A percentile compares a stretch with the other conserved stretches of the same genome.
phyloP scores from a whole-genome alignment of 2,329 filamentous ascomycete species.

The Ophiosphaerella herpotricha region DNA sequence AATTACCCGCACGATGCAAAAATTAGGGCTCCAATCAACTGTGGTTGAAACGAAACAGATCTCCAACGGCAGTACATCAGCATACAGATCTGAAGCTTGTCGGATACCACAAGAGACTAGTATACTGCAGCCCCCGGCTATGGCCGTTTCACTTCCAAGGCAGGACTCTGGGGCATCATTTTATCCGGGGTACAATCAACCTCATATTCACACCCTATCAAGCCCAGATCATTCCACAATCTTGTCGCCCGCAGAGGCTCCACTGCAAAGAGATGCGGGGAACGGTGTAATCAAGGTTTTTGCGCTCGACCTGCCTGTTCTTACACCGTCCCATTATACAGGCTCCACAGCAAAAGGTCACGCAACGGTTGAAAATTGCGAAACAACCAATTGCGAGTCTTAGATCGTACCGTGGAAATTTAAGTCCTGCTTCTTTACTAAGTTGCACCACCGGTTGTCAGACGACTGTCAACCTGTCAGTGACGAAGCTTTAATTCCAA shows the following conservation, averaged over 20 bases:
- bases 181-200: constrained; percentile 3
- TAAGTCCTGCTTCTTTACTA: not conserved
- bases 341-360: not conserved
- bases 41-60: not conserved
- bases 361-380: not conserved
- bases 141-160: constrained; percentile 9
- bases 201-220: not conserved
- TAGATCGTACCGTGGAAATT: not conserved
- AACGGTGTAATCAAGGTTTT: not conserved
- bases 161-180: constrained; percentile 2
- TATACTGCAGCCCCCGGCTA: not conserved
- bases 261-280: not conserved
- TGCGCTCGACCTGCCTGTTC: not conserved
- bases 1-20: not conserved
- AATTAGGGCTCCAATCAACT: not conserved
- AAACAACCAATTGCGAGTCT: not conserved
- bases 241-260: constrained; percentile 10
- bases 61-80: not conserved
- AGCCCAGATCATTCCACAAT: constrained; percentile 7
- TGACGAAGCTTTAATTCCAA: not conserved
- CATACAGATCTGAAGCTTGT: not conserved
- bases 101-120: not conserved
- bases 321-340: not conserved
- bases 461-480: not conserved
- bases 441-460: not conserved